Conservation (phyloP, 169 alveolate genomes). For the Plasmodium vivax region DNA sequence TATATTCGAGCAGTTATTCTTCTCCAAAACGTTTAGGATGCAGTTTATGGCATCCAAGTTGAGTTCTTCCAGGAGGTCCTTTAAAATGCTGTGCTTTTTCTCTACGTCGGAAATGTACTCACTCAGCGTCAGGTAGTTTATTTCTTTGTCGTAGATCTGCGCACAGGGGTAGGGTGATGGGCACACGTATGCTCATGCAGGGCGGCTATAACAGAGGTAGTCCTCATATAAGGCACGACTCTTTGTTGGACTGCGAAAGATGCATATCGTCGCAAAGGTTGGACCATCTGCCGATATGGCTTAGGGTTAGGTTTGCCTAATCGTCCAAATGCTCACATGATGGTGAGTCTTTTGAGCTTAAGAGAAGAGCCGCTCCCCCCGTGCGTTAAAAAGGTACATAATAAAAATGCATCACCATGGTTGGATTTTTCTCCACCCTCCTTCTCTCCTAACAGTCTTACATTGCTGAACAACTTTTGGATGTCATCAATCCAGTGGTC, state of each 20-base stretch:
- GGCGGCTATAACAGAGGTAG: background rate
- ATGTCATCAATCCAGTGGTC: slow-evolving; percentile 59
- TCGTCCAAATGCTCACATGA: background rate
- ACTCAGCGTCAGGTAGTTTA: slow-evolving; percentile 53
- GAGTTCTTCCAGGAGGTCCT: slow-evolving; percentile 56
- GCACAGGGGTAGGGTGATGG: background rate
- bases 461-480: slow-evolving; percentile 54
- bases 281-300: background rate
- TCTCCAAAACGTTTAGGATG: slow-evolving; percentile 29
- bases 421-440: background rate
- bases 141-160: slow-evolving; percentile 37
- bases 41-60: slow-evolving; percentile 23
- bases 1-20: slow-evolving; percentile 40
- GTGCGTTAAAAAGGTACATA: background rate
- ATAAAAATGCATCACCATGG: background rate
- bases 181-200: background rate
- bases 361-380: background rate
- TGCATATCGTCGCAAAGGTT: background rate
- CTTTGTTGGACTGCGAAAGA: background rate
- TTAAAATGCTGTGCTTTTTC: slow-evolving; percentile 50
- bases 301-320: background rate
- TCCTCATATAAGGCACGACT: background rate
- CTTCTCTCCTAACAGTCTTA: background rate
- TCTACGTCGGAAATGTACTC: slow-evolving; percentile 63
- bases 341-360: background rate